A percentile compares a stretch with the other conserved stretches of the same genome.
Conservation (phyloP, 1,284 basidiomycete species). For the Psilocybe mexicana region DNA sequence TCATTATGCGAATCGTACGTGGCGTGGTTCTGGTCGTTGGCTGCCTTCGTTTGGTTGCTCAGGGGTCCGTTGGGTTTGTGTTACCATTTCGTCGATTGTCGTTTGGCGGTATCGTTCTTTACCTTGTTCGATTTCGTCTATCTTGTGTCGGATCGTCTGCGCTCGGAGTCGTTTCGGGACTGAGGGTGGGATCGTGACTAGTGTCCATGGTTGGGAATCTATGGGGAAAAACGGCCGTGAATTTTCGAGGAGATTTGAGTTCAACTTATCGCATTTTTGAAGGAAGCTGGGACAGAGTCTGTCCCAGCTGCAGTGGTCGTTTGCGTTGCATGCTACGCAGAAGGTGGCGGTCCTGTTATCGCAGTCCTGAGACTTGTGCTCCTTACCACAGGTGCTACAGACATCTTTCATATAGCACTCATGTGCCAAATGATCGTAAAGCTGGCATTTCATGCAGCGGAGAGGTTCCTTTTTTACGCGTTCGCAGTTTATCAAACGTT, state of each 20-base stretch:
- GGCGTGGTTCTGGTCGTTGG: too few species aligned
- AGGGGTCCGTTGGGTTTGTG: too few species aligned
- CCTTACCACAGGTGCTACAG: not conserved
- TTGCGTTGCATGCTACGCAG: not conserved
- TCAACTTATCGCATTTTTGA: not conserved
- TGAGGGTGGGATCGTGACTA: not conserved
- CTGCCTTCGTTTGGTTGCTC: too few species aligned
- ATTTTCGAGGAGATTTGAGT: not conserved
- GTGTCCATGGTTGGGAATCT: not conserved
- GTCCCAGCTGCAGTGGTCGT: not conserved
- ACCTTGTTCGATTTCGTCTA: not conserved
- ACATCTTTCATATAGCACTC: not conserved
- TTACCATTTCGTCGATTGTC: not conserved
- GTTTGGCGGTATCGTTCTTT: not conserved
- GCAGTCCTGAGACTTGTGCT: not conserved
- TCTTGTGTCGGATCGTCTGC: not conserved
- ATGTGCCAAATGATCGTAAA: not conserved
- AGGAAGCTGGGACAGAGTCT: not conserved
- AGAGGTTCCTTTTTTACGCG: not conserved
- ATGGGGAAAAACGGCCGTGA: not conserved
- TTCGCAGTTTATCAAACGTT: not conserved
- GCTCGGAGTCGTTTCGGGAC: not conserved
- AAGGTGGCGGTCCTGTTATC: not conserved
- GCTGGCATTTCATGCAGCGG: not conserved
- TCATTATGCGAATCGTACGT: not conserved